These are phyloP conservation scores for Phoma herbarum DNA, from an alignment of 2,329 filamentous ascomycete species.

Conservation along the genomic window DNA sequence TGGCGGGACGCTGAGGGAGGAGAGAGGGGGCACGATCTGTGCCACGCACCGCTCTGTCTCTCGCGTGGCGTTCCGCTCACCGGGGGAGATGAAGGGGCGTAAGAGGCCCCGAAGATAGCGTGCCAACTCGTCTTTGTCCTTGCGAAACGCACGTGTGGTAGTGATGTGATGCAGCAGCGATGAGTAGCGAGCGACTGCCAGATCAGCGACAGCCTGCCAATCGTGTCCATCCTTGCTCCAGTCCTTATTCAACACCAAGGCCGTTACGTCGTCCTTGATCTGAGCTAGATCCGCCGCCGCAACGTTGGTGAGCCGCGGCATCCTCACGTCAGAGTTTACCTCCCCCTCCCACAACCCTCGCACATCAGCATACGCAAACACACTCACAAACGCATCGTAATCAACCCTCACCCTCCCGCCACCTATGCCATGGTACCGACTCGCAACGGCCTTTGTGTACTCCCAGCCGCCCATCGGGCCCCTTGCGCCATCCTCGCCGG, in stretches of 20 bases:
- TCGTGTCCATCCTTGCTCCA: slow-evolving; percentile 45
- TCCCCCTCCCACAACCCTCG: slow-evolving; percentile 52
- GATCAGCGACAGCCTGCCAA: slow-evolving; percentile 74
- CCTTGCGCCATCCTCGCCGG: not conserved
- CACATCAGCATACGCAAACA: slow-evolving; percentile 53
- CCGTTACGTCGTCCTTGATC: slow-evolving; percentile 57
- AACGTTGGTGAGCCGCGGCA: slow-evolving; percentile 54
- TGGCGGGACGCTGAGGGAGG: slow-evolving; percentile 20
- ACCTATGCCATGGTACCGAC: slow-evolving; percentile 57
- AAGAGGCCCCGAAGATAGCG: slow-evolving; percentile 42
- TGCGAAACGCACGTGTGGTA: slow-evolving; percentile 25
- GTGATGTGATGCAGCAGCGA: slow-evolving; percentile 59
- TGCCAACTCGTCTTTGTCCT: slow-evolving; percentile 32
- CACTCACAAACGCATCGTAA: slow-evolving; percentile 60
- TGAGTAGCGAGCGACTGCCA: slow-evolving; percentile 70
- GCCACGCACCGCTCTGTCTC: slow-evolving; percentile 59
- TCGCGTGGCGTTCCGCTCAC: slow-evolving; percentile 42
- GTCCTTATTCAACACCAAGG: slow-evolving; percentile 51
- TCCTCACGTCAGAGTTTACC: slow-evolving; percentile 38
- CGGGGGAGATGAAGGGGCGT: slow-evolving; percentile 49
- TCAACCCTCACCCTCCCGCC: slow-evolving; percentile 56
- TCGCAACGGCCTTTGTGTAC: slow-evolving; percentile 54
- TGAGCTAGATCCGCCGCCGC: slow-evolving; percentile 43
- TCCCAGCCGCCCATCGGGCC: slow-evolving; percentile 29
- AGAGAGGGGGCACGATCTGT: slow-evolving; percentile 51